These are phyloP conservation scores for Aspergillus panamensis DNA, from an alignment of 495 filamentous ascomycete genomes.

Conservation along the genomic window DNA sequence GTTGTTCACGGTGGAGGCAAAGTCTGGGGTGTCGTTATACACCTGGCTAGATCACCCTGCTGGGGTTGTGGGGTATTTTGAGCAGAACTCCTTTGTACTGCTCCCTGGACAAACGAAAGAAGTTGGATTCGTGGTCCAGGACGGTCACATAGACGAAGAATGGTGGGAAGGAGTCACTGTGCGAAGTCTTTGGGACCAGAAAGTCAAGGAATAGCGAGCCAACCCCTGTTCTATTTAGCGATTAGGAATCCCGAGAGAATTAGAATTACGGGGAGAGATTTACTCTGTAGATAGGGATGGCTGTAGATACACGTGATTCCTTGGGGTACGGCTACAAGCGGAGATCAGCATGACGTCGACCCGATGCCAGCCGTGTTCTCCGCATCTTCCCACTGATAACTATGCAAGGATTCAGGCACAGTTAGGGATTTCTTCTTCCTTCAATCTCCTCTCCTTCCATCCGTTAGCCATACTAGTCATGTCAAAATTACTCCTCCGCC, in stretches of 20 bases:
- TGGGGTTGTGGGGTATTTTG: constrained; percentile 57
- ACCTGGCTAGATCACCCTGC: constrained; percentile 64
- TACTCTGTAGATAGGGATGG: too few relatives aligned
- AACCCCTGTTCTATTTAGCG: too few relatives aligned
- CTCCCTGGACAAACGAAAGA: constrained; percentile 50
- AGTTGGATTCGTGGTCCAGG: constrained; percentile 48
- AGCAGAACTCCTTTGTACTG: constrained; percentile 58
- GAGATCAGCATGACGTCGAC: constrained; percentile 1
- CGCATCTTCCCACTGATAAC: neutral
- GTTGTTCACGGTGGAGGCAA: constrained; percentile 56
- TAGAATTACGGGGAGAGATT: too few relatives aligned
- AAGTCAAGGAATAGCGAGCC: constrained; percentile 23
- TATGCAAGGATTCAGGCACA: neutral
- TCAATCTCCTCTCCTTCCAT: neutral
- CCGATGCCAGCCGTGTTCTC: constrained; percentile 2
- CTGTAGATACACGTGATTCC: too few relatives aligned
- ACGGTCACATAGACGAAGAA: constrained; percentile 41
- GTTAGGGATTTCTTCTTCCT: neutral
- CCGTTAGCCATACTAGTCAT: neutral
- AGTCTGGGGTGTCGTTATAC: constrained; percentile 57
- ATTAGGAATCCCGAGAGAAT: too few relatives aligned
- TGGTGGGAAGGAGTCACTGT: constrained; percentile 57
- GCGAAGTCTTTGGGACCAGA: constrained; percentile 64
- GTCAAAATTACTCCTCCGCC: neutral
- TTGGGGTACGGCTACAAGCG: neutral